Conservation (phyloP, 2,329 filamentous ascomycete genomes). For the Colletotrichum siamense region DNA sequence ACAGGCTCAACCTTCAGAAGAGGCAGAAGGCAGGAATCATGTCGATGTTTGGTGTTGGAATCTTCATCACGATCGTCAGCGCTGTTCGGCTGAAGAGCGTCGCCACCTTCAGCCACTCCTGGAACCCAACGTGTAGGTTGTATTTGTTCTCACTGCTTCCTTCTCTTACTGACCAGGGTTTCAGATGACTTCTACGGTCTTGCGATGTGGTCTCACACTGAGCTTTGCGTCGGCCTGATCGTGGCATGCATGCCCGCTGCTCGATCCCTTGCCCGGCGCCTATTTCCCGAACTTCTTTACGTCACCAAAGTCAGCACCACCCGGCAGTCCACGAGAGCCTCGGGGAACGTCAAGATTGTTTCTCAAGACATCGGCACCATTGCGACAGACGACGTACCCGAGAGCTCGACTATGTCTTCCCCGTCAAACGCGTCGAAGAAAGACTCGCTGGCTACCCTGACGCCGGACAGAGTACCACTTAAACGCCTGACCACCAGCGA, state of each 20-base stretch:
- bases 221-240: not conserved
- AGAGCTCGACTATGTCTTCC: not conserved
- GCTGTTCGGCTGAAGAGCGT: not conserved
- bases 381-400: not conserved
- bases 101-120: not conserved
- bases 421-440: slow-evolving; percentile 13
- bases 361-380: slow-evolving; percentile 9
- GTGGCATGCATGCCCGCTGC: slow-evolving; percentile 17
- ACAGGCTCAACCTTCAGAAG: slow-evolving; percentile 13
- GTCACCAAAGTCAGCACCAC: not conserved
- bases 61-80: slow-evolving; percentile 13
- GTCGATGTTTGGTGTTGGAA: slow-evolving; percentile 14
- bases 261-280: not conserved
- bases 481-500: not conserved
- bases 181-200: slow-evolving; percentile 26
- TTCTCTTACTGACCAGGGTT: slow-evolving; percentile 42
- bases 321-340: not conserved
- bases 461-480: slow-evolving; percentile 16
- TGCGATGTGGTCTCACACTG: slow-evolving; percentile 33
- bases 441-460: slow-evolving; percentile 29
- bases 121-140: slow-evolving; percentile 18
- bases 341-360: slow-evolving; percentile 12
- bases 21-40: slow-evolving; percentile 13
- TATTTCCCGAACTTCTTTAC: slow-evolving; percentile 11
- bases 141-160: slow-evolving; percentile 42